These are phyloP conservation scores for Polyporus tsugae DNA, from an alignment of 1,284 basidiomycete genomes.

Conservation along the genomic window DNA sequence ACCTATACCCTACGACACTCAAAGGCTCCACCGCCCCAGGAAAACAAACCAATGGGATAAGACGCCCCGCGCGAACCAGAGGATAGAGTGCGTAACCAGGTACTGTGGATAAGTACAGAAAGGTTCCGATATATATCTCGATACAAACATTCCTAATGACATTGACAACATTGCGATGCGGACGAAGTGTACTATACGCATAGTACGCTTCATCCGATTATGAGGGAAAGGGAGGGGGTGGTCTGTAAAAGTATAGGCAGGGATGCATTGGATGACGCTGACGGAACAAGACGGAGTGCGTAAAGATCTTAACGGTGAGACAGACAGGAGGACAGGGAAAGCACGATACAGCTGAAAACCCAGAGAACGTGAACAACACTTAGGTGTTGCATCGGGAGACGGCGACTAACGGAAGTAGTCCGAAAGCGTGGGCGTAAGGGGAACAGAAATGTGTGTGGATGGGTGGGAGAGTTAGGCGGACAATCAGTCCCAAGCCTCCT, in stretches of 20 bases:
- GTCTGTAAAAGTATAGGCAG: slow-evolving; percentile 3
- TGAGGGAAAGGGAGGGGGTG: not conserved
- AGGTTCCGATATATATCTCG: slow-evolving; percentile 24
- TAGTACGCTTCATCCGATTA: not conserved
- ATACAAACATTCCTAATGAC: slow-evolving; percentile 30
- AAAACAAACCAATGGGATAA: slow-evolving; percentile 1
- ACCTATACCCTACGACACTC: not conserved
- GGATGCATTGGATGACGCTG: not conserved
- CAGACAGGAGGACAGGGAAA: slow-evolving; percentile 17
- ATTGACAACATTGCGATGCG: slow-evolving; percentile 29
- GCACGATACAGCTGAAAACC: slow-evolving; percentile 30
- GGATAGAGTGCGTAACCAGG: not conserved
- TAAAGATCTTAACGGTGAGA: slow-evolving; percentile 1
- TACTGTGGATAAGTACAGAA: slow-evolving; percentile 17
- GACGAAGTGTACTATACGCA: not conserved
- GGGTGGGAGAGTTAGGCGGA: not conserved
- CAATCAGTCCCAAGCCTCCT: slow-evolving; percentile 79
- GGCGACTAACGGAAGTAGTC: slow-evolving; percentile 21
- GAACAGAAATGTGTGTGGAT: not conserved
- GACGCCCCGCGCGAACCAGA: too few relatives aligned
- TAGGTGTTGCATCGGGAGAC: slow-evolving; percentile 18
- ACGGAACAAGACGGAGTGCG: not conserved
- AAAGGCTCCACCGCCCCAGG: not conserved
- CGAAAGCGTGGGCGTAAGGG: slow-evolving; percentile 14
- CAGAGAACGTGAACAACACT: slow-evolving; percentile 17